Percentiles rank a stretch among this genome's conserved stretches.
phyloP scores from a whole-genome alignment of 352 stramenopile species.

The Phytophthora sansomeana region DNA sequence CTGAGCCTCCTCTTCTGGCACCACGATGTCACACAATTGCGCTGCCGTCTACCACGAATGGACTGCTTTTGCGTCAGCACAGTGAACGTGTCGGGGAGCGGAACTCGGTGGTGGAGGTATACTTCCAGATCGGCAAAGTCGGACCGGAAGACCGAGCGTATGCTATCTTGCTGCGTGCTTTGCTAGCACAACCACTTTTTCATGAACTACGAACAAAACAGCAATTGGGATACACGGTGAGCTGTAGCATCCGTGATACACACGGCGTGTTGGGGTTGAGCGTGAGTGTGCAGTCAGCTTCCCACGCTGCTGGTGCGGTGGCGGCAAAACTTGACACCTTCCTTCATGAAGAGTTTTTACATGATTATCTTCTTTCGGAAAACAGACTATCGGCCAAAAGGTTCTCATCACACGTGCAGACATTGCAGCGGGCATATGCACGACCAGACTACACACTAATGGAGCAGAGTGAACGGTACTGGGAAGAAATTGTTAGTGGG shows the following conservation, averaged over 20 bases:
- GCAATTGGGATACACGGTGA: conserved; percentile 87
- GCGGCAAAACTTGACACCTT: conserved; percentile 70
- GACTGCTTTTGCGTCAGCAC: conserved; percentile 61
- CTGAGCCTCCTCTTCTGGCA: conserved; percentile 28
- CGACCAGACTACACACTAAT: conserved; percentile 57
- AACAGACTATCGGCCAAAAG: conserved; percentile 41
- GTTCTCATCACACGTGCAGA: conserved; percentile 61
- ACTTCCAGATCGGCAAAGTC: conserved; percentile 83
- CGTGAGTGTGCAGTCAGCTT: conserved; percentile 77
- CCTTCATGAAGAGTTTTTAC: conserved; percentile 52
- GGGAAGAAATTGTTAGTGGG: conserved; percentile 74
- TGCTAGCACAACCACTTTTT: conserved; percentile 89
- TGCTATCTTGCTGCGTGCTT: conserved; percentile 70
- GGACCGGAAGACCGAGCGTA: conserved; percentile 60
- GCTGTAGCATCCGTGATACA: conserved; percentile 76
- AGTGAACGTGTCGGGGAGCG: conserved; percentile 75
- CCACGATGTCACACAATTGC: conserved; percentile 57
- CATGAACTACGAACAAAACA: conserved; percentile 82
- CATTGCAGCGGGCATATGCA: conserved; percentile 52
- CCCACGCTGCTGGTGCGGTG: conserved; percentile 63
- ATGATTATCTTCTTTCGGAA: conserved; percentile 27
- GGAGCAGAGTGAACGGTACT: conserved; percentile 73
- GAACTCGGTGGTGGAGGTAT: conserved; percentile 86
- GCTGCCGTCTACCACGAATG: conserved; percentile 61
- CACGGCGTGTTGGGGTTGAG: conserved; percentile 79